These are phyloP conservation scores for Fusarium sp. DNA, from an alignment of 2,329 filamentous ascomycete genomes.

Conservation along the genomic window DNA sequence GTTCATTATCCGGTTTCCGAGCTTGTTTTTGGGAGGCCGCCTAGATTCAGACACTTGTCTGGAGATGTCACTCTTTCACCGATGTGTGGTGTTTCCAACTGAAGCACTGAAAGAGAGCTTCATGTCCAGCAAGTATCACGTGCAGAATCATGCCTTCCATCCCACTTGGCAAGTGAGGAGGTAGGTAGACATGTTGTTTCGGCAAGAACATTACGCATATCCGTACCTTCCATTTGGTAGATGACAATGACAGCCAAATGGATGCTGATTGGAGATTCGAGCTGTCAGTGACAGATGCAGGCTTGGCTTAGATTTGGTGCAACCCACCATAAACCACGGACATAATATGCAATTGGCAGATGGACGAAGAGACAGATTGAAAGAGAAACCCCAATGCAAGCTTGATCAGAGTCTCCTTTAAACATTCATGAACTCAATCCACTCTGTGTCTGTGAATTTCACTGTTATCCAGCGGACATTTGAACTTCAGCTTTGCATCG, in stretches of 20 bases:
- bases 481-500: background rate
- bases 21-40: constrained; percentile 17
- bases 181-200: background rate
- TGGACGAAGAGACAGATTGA: background rate
- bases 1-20: constrained; percentile 22
- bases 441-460: too few species aligned
- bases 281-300: constrained; percentile 2
- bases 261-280: constrained; percentile 20
- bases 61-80: background rate
- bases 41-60: background rate
- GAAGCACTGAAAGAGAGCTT: background rate
- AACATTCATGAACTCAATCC: background rate
- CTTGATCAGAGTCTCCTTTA: too few species aligned
- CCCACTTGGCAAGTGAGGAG: background rate
- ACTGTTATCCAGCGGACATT: background rate
- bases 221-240: background rate
- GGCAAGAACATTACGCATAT: too few species aligned
- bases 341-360: background rate
- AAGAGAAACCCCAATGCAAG: background rate
- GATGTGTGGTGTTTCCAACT: background rate
- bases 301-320: constrained; percentile 20
- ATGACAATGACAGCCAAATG: constrained; percentile 9
- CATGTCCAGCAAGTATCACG: background rate
- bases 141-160: background rate
- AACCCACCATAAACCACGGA: constrained; percentile 14